Base-by-base conservation (phyloP, 2,329 filamentous ascomycete genomes). In the Plectosphaerella cucumerina region DNA sequence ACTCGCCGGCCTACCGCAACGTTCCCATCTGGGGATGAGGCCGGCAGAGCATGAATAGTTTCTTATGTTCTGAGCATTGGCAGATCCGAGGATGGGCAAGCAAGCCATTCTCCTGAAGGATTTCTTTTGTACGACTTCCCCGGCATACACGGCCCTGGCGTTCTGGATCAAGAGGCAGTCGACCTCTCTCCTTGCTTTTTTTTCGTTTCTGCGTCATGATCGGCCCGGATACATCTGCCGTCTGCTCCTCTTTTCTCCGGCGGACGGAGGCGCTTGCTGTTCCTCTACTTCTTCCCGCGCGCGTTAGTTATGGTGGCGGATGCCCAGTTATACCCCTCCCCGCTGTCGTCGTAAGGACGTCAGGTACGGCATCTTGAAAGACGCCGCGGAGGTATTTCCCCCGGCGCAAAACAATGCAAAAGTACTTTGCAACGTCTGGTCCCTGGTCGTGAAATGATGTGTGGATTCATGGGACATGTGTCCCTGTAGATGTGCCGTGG, bases 21-120 rank as follows among this genome's bases (percentile, higher is more conserved):
- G 73, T 69, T 3, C 79, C 78, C 0, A 80, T 82, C n/a, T 81
- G 78, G 77, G 72, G 76, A n/a, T 80, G 55, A 66, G 39, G n/a
- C n/a, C 8, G 26, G 26, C 12, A 31, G 26, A 31, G 26, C 26
- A 31, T 10, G 12, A 31, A 31, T 8, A 10, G 26, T 31, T 31
- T 31, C 8, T 9, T 4, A 31, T 31, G 8, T 31, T n/a, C n/a
- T n/a, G n/a, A n/a, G n/a, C 26, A 31, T 11, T n/a, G n/a, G n/a
- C 26, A 31, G 26, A 31, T n/a, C n/a, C n/a, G n/a, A 4, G 26
- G 26, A 9, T 31, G 26, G 8, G 39, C 6, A n/a, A 21, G 8
- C 17, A 20, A 20, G 5, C 20, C 17, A 20, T 18, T 17, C n/a
- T 42, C 39, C 9, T 37, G 26, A 31, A 8, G 9, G 26, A 31